phyloP scores from a whole-genome alignment of 495 filamentous ascomycete genomes.

The Platismatia glauca region DNA sequence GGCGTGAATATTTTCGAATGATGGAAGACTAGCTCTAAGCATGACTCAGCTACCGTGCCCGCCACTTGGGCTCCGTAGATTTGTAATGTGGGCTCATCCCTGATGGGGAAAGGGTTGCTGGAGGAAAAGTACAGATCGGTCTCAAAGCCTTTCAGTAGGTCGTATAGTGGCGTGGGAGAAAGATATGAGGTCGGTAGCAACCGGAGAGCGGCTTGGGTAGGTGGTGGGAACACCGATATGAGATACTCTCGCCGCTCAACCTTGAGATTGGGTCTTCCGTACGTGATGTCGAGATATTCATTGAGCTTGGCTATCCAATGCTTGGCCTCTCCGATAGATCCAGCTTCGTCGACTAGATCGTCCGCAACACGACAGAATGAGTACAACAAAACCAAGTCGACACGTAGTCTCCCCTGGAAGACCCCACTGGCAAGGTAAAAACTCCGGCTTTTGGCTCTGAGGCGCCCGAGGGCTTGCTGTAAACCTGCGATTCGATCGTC shows the following conservation, averaged over 20 bases:
- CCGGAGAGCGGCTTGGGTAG: constrained; percentile 38
- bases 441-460: constrained; percentile 53
- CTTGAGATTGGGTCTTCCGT: constrained; percentile 16
- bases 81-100: constrained; percentile 44
- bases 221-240: constrained; percentile 40
- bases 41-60: constrained; percentile 57
- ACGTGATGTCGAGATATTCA: constrained; percentile 38
- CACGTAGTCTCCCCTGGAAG: constrained; percentile 53
- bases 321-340: constrained; percentile 34
- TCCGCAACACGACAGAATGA: constrained; percentile 64
- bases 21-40: constrained; percentile 51
- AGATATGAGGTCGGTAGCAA: constrained; percentile 47
- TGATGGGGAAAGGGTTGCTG: constrained; percentile 42
- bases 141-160: constrained; percentile 52
- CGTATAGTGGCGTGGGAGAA: constrained; percentile 44
- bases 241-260: constrained; percentile 21
- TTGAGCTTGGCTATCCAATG: constrained; percentile 45
- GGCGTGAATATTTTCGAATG: constrained; percentile 33
- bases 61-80: constrained; percentile 53
- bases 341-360: constrained; percentile 55
- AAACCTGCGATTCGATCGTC: constrained; percentile 45
- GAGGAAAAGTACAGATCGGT: constrained; percentile 48
- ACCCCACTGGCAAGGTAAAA: constrained; percentile 59
- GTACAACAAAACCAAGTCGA: constrained; percentile 58
- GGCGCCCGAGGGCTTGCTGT: constrained; percentile 41